Base-by-base conservation (phyloP, 108 stramenopile species). In the Nitzschia sp. region DNA sequence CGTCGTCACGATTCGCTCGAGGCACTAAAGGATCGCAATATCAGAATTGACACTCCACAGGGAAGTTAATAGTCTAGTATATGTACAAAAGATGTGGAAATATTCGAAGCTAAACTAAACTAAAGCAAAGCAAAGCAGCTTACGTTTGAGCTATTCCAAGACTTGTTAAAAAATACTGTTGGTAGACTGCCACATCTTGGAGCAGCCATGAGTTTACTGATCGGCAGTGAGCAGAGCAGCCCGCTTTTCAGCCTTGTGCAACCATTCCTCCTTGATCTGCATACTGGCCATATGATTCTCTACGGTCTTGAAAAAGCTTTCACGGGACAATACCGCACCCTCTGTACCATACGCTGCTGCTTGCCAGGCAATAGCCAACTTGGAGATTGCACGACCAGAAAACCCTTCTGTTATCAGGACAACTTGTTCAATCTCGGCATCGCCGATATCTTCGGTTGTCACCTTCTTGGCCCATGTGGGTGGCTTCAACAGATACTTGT, bases 351-450 rank as follows among this genome's bases (percentile, higher is more conserved):
- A 98, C 2, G 97, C 98, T 8, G 97, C 97, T 1, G 97, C 96
- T 82, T 99, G 98, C 97, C 97, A 98, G 4, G 97, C 97, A 70
- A 98, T 97, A 31, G 96, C 97, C 32, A 99, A 80, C 81, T 99
- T 99, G 47, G 93, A 85, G 65, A 99, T 98, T 50, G 96, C 97
- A 65, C 99, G 95, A 45, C 99, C 96, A 22, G 93, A 94, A 68
- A 96, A 97, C 67, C 96, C 96, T 52, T 96, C 91, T n/a, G 96
- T 97, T 32, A 68, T 65, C 55, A 82, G 68, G 1, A 97, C 97
- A 9, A 95, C 91, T 19, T 69, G 41, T 59, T 97, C 87, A 44
- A 98, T 88, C 60, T 95, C 89, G 19, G 84, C 91, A 53, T 90
- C 86, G 0, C 82, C 87, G 68, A 96, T 91, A 58, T 85, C 90